A percentile compares a stretch with the other conserved stretches of the same genome.
phyloP scores from a whole-genome alignment of 192 early-diverging fungal genomes.

The Backusella macrospora region DNA sequence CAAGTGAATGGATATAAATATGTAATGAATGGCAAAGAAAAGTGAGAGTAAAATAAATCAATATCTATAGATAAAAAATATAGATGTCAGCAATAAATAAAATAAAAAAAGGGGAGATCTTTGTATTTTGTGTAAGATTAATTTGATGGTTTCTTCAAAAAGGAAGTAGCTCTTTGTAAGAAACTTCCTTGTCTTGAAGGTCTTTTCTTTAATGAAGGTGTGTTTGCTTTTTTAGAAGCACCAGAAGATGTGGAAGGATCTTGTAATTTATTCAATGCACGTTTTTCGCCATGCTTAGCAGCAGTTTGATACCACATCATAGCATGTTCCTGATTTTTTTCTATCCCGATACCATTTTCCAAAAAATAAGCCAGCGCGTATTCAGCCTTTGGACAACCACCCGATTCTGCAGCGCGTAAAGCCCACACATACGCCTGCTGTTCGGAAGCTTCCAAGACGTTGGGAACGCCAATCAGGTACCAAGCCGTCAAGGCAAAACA shows the following conservation, averaged over 20 bases:
- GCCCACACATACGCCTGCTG: slow-evolving; percentile 63
- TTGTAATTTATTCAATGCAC: slow-evolving; percentile 53
- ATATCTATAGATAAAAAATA: background rate
- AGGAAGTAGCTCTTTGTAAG: background rate
- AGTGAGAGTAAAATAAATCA: background rate
- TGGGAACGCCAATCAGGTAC: slow-evolving; percentile 62
- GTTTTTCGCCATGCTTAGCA: slow-evolving; percentile 59
- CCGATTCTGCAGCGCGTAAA: slow-evolving; percentile 52
- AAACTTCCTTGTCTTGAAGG: slow-evolving; percentile 5
- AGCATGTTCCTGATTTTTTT: slow-evolving; percentile 52
- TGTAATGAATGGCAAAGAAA: background rate
- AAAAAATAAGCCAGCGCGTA: slow-evolving; percentile 67
- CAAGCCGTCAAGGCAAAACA: slow-evolving; percentile 63
- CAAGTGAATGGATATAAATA: background rate
- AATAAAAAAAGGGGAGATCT: no score
- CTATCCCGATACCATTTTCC: slow-evolving; percentile 61
- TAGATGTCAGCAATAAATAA: background rate
- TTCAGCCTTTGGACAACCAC: slow-evolving; percentile 54
- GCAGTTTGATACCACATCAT: slow-evolving; percentile 66
- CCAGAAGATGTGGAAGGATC: no score
- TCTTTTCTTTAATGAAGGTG: background rate
- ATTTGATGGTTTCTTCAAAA: background rate
- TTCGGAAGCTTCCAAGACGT: slow-evolving; percentile 56
- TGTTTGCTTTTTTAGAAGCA: no score
- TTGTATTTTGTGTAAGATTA: background rate